phyloP scores from a whole-genome alignment of 192 early-diverging fungal genomes.

The Backusella parvicylindrica region DNA sequence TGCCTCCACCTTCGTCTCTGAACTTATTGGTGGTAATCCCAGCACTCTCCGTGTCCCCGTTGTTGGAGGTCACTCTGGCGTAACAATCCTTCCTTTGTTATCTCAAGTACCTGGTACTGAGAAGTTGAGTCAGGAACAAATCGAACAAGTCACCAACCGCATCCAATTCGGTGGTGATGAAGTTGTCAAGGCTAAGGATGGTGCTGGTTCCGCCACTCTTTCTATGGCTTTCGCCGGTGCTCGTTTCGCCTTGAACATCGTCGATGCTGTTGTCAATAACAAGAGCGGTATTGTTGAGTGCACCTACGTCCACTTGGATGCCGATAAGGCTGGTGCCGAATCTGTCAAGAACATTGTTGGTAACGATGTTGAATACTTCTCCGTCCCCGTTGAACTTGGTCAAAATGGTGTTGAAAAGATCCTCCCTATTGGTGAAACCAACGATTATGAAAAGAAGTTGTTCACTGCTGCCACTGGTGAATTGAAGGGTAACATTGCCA shows the following conservation, averaged over 20 bases:
- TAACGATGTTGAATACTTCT: conserved; percentile 70
- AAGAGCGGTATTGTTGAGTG: conserved; percentile 86
- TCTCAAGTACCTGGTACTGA: conserved; percentile 59
- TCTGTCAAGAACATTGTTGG: conserved; percentile 33
- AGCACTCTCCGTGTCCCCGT: conserved; percentile 75
- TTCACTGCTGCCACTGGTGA: conserved; percentile 80
- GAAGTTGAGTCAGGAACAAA: conserved; percentile 79
- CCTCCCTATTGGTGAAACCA: conserved; percentile 70
- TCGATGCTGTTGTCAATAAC: conserved; percentile 72
- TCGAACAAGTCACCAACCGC: conserved; percentile 88
- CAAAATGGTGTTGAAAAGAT: conserved; percentile 89
- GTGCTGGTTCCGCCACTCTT: conserved; percentile 85
- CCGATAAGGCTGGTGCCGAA: conserved; percentile 12
- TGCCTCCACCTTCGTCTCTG: conserved; percentile 91
- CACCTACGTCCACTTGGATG: conserved; percentile 77
- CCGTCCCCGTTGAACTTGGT: conserved; percentile 75
- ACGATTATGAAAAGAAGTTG: conserved; percentile 84
- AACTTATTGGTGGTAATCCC: conserved; percentile 70
- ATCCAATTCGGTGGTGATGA: conserved; percentile 99
- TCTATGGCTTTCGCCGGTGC: conserved; percentile 91
- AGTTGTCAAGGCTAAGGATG: conserved; percentile 99
- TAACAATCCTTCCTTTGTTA: conserved; percentile 96
- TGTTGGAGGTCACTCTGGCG: conserved; percentile 94
- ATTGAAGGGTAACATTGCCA: conserved; percentile 89
- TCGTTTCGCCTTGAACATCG: conserved; percentile 89